Conservation (phyloP, 805 yeast genomes). For the Monosporozyma aquatica region DNA sequence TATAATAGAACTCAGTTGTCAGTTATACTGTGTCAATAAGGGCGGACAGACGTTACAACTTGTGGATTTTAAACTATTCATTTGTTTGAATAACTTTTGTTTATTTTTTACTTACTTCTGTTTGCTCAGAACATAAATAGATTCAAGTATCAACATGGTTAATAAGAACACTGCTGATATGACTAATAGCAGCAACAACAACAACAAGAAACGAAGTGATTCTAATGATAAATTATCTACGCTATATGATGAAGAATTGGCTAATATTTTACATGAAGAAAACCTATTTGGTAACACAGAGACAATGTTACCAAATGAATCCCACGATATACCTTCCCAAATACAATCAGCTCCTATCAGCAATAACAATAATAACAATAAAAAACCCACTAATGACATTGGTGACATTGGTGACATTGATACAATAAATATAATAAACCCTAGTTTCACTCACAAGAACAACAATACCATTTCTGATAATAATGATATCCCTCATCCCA, state of each 20-base stretch:
- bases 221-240: constrained; percentile 7
- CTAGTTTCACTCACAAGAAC: too few relatives aligned
- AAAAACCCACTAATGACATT: background rate
- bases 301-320: background rate
- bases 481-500: background rate
- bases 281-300: background rate
- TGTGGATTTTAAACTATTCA: too few relatives aligned
- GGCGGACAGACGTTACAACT: too few relatives aligned
- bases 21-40: too few relatives aligned
- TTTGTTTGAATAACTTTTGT: too few relatives aligned
- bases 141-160: too few relatives aligned
- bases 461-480: too few relatives aligned
- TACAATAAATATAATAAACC: background rate
- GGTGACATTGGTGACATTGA: background rate
- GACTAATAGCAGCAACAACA: background rate
- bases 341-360: too few relatives aligned
- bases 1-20: too few relatives aligned
- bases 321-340: background rate
- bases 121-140: too few relatives aligned
- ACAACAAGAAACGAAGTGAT: constrained; percentile 37
- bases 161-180: too few relatives aligned
- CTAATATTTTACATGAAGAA: constrained; percentile 13
- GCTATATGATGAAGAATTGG: constrained; percentile 24
- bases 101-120: too few relatives aligned
- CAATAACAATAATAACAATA: background rate